Evolutionary conservation across 768 basidiomycete species (phyloP).

Genomic region (Termitomyces sp.): DNA sequence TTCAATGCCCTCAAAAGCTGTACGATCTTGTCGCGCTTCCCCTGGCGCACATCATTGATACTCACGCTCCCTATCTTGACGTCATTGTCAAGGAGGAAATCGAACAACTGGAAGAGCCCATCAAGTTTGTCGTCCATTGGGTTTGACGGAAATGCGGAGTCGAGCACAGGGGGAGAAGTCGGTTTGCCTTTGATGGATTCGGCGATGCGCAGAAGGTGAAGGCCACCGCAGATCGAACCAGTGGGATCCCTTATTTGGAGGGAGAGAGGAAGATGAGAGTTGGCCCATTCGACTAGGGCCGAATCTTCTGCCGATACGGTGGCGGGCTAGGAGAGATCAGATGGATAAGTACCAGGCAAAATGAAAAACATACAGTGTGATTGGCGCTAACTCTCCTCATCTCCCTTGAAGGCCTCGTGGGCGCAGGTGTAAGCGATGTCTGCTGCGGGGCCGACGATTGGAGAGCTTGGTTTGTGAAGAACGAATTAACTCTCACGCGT

Average conservation of each 20-base stretch:
- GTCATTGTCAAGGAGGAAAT: slow-evolving; percentile 89
- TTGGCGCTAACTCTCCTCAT: slow-evolving; percentile 38
- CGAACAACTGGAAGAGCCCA: slow-evolving; percentile 85
- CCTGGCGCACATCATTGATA: slow-evolving; percentile 88
- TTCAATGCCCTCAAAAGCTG: slow-evolving; percentile 77
- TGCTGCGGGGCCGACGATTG: slow-evolving; percentile 10
- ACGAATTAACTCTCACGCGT: slow-evolving; percentile 48
- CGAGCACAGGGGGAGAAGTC: slow-evolving; percentile 67
- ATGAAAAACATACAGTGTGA: slow-evolving; percentile 21
- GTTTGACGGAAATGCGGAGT: slow-evolving; percentile 71
- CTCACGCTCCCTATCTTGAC: slow-evolving; percentile 89
- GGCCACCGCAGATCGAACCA: slow-evolving; percentile 55
- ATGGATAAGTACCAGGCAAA: slow-evolving; percentile 4
- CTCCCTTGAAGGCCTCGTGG: slow-evolving; percentile 70
- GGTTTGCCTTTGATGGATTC: slow-evolving; percentile 73
- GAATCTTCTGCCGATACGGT: slow-evolving; percentile 29
- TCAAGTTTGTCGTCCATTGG: slow-evolving; percentile 77
- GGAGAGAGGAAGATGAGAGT: slow-evolving; percentile 67
- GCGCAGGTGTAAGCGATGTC: slow-evolving; percentile 24
- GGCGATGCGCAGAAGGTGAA: slow-evolving; percentile 80
- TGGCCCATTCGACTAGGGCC: slow-evolving; percentile 84
- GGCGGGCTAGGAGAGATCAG: slow-evolving; percentile 2
- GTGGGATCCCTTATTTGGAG: slow-evolving; percentile 51
- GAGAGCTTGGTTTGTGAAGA: slow-evolving; percentile 31
- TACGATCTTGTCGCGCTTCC: slow-evolving; percentile 76